phyloP scores from a whole-genome alignment of 352 stramenopile species.

The Elongisporangium prolatum region DNA sequence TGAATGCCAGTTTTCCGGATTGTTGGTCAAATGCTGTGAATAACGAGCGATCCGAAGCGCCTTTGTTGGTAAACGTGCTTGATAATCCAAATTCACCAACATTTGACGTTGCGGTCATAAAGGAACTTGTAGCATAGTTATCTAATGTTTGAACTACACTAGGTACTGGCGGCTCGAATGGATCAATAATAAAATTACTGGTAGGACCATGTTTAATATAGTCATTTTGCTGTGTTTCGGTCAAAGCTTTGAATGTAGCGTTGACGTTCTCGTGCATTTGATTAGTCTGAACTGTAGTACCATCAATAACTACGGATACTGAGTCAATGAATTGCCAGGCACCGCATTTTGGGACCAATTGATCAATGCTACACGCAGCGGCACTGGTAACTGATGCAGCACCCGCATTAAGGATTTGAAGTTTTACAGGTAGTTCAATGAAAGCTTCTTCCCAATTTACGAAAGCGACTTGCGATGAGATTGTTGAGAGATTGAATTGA shows the following conservation, averaged over 20 bases:
- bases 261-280: background rate
- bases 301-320: conserved; percentile 10
- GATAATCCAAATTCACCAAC: conserved; percentile 10
- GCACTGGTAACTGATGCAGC: no score
- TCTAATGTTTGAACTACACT: no score
- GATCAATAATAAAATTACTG: no score
- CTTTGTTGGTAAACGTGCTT: conserved; percentile 7
- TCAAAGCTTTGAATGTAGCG: no score
- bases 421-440: no score
- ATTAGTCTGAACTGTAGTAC: conserved; percentile 3
- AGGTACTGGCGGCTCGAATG: no score
- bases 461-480: no score
- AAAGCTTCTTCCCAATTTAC: no score
- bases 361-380: conserved; percentile 4
- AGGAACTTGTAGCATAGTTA: conserved; percentile 1
- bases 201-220: no score
- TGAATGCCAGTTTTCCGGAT: conserved; percentile 8
- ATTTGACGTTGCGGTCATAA: conserved; percentile 9
- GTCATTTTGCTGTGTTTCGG: no score
- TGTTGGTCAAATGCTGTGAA: conserved; percentile 10
- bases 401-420: no score
- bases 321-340: conserved; percentile 9
- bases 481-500: no score
- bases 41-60: conserved; percentile 6
- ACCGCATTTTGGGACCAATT: conserved; percentile 8